Percentiles rank a stretch among this genome's conserved stretches.
Conservation (phyloP, 2,329 filamentous ascomycete genomes). For the Camillea tinctor region DNA sequence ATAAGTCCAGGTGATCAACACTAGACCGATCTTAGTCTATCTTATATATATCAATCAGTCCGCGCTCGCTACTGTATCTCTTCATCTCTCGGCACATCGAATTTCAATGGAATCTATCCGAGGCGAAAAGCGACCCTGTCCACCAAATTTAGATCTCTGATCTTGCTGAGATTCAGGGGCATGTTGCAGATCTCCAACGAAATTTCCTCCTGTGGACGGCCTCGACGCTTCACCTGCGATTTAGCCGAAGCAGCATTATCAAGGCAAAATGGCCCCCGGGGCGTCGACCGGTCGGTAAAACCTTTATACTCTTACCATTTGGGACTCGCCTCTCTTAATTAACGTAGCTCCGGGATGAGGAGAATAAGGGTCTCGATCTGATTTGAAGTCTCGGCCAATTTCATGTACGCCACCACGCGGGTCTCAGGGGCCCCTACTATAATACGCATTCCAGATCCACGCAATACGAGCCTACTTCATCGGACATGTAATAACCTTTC, state of each 20-base stretch:
- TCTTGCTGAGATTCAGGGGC: background rate
- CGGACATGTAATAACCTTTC: background rate
- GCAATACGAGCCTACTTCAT: background rate
- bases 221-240: background rate
- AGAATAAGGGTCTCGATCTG: background rate
- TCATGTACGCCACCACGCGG: background rate
- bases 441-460: background rate
- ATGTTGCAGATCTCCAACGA: background rate
- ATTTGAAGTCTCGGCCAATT: background rate
- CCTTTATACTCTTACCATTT: background rate
- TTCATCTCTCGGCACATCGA: background rate
- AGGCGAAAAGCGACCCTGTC: background rate
- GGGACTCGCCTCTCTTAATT: background rate
- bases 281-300: background rate
- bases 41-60: background rate
- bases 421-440: background rate
- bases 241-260: background rate
- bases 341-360: background rate
- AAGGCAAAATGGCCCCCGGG: background rate
- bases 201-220: background rate
- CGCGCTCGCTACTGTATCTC: background rate
- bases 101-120: background rate
- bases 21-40: background rate
- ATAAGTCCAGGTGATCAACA: background rate
- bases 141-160: background rate